These are phyloP conservation scores for Kodamaea leandrae DNA, from an alignment of 805 yeast species.

Conservation along the genomic window DNA sequence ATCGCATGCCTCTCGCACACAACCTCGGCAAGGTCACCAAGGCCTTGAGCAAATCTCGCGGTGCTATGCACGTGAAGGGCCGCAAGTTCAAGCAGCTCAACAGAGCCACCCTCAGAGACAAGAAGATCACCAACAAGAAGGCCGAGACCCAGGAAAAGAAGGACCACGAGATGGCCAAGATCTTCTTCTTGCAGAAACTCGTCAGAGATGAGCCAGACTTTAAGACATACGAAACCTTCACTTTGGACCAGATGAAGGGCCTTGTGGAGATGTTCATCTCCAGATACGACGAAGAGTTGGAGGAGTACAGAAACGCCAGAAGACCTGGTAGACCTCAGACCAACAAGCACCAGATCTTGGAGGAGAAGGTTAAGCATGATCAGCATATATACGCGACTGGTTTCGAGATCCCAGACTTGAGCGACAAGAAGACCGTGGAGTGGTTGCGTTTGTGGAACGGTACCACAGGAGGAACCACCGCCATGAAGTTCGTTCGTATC, in stretches of 20 bases:
- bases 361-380: slow-evolving; percentile 62
- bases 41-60: slow-evolving; percentile 52
- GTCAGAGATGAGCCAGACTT: slow-evolving; percentile 32
- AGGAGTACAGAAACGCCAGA: slow-evolving; percentile 56
- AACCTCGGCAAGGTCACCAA: slow-evolving; percentile 64
- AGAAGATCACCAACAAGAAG: slow-evolving; percentile 61
- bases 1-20: slow-evolving; percentile 64
- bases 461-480: slow-evolving; percentile 70
- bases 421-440: slow-evolving; percentile 56
- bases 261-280: slow-evolving; percentile 61
- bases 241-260: slow-evolving; percentile 55
- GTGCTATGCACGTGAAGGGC: slow-evolving; percentile 79
- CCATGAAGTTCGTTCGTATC: slow-evolving; percentile 49
- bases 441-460: slow-evolving; percentile 76
- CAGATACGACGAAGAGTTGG: slow-evolving; percentile 75
- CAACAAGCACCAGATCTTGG: slow-evolving; percentile 64
- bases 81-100: slow-evolving; percentile 81
- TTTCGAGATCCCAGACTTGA: slow-evolving; percentile 65
- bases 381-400: slow-evolving; percentile 65
- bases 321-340: slow-evolving; percentile 87
- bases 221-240: slow-evolving; percentile 40
- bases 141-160: slow-evolving; percentile 55
- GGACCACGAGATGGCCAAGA: slow-evolving; percentile 57
- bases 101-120: slow-evolving; percentile 84
- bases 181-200: slow-evolving; percentile 58